A percentile compares a stretch with the other conserved stretches of the same genome.
Conservation (phyloP, 1,284 basidiomycete genomes). For the Anthracocystis setariae region DNA sequence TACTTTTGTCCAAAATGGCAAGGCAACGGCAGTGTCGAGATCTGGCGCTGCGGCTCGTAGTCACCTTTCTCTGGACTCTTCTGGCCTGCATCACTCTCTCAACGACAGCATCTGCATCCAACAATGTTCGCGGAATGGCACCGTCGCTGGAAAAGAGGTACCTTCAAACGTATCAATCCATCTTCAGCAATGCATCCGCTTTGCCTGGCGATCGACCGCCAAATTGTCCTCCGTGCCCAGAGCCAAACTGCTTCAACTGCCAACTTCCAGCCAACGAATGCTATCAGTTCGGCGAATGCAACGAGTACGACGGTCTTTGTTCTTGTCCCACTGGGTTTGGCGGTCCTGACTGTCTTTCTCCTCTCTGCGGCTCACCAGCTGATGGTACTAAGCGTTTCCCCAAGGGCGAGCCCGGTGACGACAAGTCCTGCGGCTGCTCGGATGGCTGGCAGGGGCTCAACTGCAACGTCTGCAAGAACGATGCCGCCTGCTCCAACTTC, state of each 20-base stretch:
- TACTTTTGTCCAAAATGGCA: not conserved
- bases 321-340: slow-evolving; percentile 90
- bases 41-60: not conserved
- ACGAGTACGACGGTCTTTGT: slow-evolving; percentile 87
- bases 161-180: slow-evolving; percentile 25
- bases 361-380: slow-evolving; percentile 82
- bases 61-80: not conserved
- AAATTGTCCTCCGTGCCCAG: slow-evolving; percentile 51
- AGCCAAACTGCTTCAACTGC: slow-evolving; percentile 60
- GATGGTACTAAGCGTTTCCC: slow-evolving; percentile 81
- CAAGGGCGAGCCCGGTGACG: slow-evolving; percentile 67
- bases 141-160: slow-evolving; percentile 23
- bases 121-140: slow-evolving; percentile 17
- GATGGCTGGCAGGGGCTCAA: slow-evolving; percentile 95
- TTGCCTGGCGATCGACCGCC: slow-evolving; percentile 18
- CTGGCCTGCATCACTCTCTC: not conserved
- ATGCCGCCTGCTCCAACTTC: slow-evolving; percentile 47
- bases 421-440: slow-evolving; percentile 80
- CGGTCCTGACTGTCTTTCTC: slow-evolving; percentile 84
- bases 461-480: slow-evolving; percentile 70
- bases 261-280: slow-evolving; percentile 56
- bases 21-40: not conserved
- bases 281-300: slow-evolving; percentile 78
- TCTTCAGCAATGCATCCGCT: slow-evolving; percentile 16
- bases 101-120: slow-evolving; percentile 4